phyloP scores from a whole-genome alignment of 495 filamentous ascomycete species.

The Pseudoneurospora amorphoporcata region DNA sequence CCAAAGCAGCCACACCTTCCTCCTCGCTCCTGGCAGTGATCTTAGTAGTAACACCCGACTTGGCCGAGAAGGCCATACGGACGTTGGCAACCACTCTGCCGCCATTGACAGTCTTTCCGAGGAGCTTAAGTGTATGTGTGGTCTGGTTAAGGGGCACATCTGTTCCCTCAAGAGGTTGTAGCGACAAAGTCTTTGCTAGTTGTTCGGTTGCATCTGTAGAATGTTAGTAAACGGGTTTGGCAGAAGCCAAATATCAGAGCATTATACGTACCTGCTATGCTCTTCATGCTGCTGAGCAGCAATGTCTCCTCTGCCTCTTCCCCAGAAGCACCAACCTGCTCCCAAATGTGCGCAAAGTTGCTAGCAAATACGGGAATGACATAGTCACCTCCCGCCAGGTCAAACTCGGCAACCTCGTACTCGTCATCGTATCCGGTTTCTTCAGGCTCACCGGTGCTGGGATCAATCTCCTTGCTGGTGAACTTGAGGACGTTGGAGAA shows the following conservation, averaged over 20 bases:
- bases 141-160: conserved; percentile 78
- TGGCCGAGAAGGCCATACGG: conserved; percentile 87
- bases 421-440: conserved; percentile 92
- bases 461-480: conserved; percentile 95
- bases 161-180: conserved; percentile 89
- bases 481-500: conserved; percentile 95
- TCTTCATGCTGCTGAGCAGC: conserved; percentile 80
- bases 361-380: conserved; percentile 85
- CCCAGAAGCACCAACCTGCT: conserved; percentile 76
- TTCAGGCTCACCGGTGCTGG: conserved; percentile 85
- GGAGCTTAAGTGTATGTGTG: conserved; percentile 90
- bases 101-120: conserved; percentile 88
- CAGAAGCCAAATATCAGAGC: neutral
- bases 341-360: conserved; percentile 96
- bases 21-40: conserved; percentile 85
- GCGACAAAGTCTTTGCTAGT: conserved; percentile 71
- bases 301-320: conserved; percentile 89
- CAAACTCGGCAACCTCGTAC: conserved; percentile 92
- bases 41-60: conserved; percentile 90
- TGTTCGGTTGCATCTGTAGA: conserved; percentile 82
- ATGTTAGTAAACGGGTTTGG: conserved; percentile 25
- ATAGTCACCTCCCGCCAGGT: conserved; percentile 86
- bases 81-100: conserved; percentile 80
- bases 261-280: conserved; percentile 68
- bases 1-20: conserved; percentile 74